Evolutionary conservation across 2,329 filamentous ascomycete species (phyloP), one percentile per base, ranked within the genome.

Genomic region (Sclerotinia trifoliorum): DNA sequence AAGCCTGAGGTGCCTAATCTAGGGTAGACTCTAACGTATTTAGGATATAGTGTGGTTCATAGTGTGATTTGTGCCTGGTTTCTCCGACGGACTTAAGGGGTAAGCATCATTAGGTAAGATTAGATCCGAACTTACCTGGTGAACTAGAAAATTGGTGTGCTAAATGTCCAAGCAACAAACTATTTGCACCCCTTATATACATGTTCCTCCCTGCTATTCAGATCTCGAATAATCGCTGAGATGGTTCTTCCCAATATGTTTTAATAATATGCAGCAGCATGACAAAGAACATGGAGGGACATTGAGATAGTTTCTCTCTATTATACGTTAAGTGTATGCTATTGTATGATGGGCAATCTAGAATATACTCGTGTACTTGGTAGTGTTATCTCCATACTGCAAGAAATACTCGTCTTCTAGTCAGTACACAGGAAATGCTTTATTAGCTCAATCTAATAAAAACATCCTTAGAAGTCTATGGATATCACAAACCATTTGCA

Each of bases 11-110:
- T 42, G 58, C 58, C 58, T 62, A 21, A 62, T 63, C 8, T 17
- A 24, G 5, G 17, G 11, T 8, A 7, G 46, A 19, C 46, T 62
- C 58, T 62, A 62, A 26, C 60, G 29, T 49, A 19, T 51, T 62
- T 51, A 21, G 29, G 46, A 19, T 35, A 51, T 49, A 39, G 58
- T 49, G 26, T 35, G 26, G 11, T 24, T 49, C 19, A 17, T 49
- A 49, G 35, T 10, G 13, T 24, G 17, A 29, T 35, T 51, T 39
- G 29, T 39, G 11, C 21, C 13, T 62, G 46, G 11, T 62, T 62
- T 39, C 60, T 62, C 60, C 60, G 60, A 62, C 60, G 60, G 60
- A 62, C 44, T 62, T 62, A 62, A 62, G 60, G 17, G 15, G 55
- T 8, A 57, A 11, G 21, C 35, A 42, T n/a, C 3, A 42, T 15